Evolutionary conservation across 768 basidiomycete species (phyloP), one percentile per base, ranked within the genome.

Genomic region (Gymnopilus dilepis): DNA sequence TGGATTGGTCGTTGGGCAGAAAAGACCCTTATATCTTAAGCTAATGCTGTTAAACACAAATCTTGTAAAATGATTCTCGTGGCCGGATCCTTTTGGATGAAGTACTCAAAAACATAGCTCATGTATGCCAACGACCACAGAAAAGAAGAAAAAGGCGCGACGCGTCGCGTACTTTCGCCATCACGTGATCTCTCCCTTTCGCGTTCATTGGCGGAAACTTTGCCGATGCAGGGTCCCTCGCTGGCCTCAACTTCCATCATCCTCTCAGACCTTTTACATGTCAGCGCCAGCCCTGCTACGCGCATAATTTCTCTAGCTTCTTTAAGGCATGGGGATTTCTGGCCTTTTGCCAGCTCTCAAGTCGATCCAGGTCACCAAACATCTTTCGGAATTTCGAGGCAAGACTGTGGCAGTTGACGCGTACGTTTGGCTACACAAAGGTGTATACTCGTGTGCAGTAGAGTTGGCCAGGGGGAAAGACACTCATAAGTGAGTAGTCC

Each of bases 341-440:
- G 97, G 97, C 12, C 83, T 98, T 19, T 77, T 99, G 33, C 92
- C 95, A 31, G 84, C 97, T 24, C 85, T 99, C 64, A 96, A 95
- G 80, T 86, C 93, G 42, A 96, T 97, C 37, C 93, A 96, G 70
- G 85, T 83, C 57, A 85, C 83, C 60, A 85, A 80, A 60, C 89
- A 92, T 66, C 83, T 98, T 57, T 89, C 87, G 3, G 92, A 95
- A 59, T 94, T 90, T 70, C 75, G 85, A 47, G 95, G 93, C 13
- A 87, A 95, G 72, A 93, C 89, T 2, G 76, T 99, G 34, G 97
- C 93, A 0, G 89, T 99, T 40, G 97, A 99, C 78, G 96, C 89
- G 41, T 99, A 99, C 73, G 95, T 95, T 59, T 95, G 94, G 94
- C 78, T 96, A 38, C 94, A 95, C 70, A 86, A 89, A 68, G 97